Evolutionary conservation across 2,329 filamentous ascomycete species (phyloP).

Genomic region (Xylariaceae sp.): DNA sequence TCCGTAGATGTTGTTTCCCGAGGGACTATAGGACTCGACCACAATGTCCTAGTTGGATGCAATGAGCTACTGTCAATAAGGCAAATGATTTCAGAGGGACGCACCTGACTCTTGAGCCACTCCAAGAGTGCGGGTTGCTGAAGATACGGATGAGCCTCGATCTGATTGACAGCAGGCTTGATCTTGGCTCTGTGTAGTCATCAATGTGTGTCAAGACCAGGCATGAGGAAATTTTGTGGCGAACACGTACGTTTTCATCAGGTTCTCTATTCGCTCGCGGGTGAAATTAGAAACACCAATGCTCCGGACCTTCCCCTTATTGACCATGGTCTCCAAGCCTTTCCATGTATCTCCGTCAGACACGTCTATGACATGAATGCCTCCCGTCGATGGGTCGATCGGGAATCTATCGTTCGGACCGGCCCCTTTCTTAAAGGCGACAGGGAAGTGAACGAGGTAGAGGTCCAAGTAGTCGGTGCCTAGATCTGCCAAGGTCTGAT

Average conservation of each 20-base stretch:
- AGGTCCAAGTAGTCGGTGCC: neutral
- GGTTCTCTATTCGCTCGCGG: constrained; percentile 31
- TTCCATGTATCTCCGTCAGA: constrained; percentile 9
- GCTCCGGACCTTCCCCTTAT: constrained; percentile 9
- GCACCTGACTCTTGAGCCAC: constrained; percentile 16
- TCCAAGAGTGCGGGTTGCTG: constrained; percentile 8
- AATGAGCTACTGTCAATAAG: constrained; percentile 48
- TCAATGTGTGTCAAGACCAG: constrained; percentile 6
- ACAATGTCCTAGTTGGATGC: constrained; percentile 36
- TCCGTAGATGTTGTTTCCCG: constrained; percentile 50
- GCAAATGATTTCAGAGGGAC: constrained; percentile 39
- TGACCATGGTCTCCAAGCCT: constrained; percentile 12
- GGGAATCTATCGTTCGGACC: constrained; percentile 7
- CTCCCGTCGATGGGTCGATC: constrained; percentile 9
- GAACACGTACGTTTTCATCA: constrained; percentile 3
- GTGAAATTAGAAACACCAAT: constrained; percentile 6
- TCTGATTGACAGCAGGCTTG: constrained; percentile 10
- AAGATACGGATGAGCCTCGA: constrained; percentile 12
- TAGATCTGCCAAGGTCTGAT: neutral
- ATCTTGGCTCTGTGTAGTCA: constrained; percentile 7
- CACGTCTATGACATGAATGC: constrained; percentile 9
- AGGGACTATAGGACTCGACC: constrained; percentile 42
- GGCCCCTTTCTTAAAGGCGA: constrained; percentile 9
- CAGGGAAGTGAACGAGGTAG: constrained; percentile 3
- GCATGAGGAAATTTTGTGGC: constrained; percentile 10